Percentiles rank a stretch among this genome's conserved stretches.
Evolutionary conservation across 768 basidiomycete genomes (phyloP).

Genomic region (Boletus insuetus): DNA sequence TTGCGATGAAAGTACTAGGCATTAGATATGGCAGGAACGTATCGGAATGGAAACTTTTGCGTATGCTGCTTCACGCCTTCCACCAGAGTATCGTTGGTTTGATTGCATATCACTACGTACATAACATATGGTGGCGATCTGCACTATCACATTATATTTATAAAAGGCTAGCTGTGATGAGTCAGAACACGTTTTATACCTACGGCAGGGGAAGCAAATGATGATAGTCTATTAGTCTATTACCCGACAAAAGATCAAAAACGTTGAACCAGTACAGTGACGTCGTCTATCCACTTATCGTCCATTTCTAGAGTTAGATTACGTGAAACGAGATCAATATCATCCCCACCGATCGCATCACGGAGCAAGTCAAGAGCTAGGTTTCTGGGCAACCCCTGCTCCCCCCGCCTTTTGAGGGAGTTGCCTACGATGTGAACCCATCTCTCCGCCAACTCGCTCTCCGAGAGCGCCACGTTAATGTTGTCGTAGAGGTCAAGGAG

Average conservation of each 20-base stretch:
- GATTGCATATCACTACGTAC: conserved; percentile 9
- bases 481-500: conserved; percentile 40
- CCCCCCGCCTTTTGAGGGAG: conserved; percentile 20
- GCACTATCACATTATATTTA: conserved; percentile 9
- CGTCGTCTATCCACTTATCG: conserved; percentile 50
- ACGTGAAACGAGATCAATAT: conserved; percentile 39
- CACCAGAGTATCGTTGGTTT: neutral
- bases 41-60: neutral
- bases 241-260: conserved; percentile 20
- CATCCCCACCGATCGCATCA: conserved; percentile 42
- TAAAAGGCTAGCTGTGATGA: neutral
- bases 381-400: conserved; percentile 25
- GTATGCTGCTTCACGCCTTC: neutral
- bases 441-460: conserved; percentile 30
- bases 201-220: neutral
- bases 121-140: conserved; percentile 14
- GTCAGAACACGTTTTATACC: neutral
- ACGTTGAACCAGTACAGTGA: conserved; percentile 44
- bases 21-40: neutral
- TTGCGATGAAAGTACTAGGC: conserved; percentile 24
- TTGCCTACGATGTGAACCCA: conserved; percentile 36
- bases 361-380: conserved; percentile 41
- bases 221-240: neutral
- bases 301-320: conserved; percentile 49
- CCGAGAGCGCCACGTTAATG: conserved; percentile 18